Percentiles rank a stretch among this genome's conserved stretches.
Evolutionary conservation across 352 stramenopile genomes (phyloP).

Genomic region (Pythium aquatile): DNA sequence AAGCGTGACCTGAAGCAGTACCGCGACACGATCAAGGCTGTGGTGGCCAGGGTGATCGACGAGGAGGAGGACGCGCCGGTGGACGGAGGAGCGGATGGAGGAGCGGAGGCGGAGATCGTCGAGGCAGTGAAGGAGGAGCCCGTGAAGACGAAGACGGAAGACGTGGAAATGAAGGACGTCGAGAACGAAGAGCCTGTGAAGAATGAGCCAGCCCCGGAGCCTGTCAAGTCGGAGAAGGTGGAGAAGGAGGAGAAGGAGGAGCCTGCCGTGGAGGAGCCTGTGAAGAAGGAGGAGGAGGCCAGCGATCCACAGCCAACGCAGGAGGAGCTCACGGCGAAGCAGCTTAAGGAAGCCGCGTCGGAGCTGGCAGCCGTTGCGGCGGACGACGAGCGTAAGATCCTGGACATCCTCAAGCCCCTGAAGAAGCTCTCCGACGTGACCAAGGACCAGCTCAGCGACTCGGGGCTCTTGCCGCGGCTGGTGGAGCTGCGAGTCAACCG

Average conservation of each 20-base stretch:
- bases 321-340: not conserved
- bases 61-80: conserved; percentile 59
- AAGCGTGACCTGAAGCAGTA: conserved; percentile 71
- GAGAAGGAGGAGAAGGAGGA: not conserved
- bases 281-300: conserved; percentile 23
- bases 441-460: not conserved
- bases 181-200: not conserved
- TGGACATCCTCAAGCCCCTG: not conserved
- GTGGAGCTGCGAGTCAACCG: not conserved
- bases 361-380: not conserved
- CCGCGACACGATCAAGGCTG: conserved; percentile 73
- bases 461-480: not conserved
- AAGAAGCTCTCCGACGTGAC: not conserved
- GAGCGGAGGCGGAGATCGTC: conserved; percentile 8
- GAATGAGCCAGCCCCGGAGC: conserved; percentile 8
- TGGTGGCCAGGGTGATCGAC: conserved; percentile 70
- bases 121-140: conserved; percentile 1
- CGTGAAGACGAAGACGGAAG: conserved; percentile 2
- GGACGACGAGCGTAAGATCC: not conserved
- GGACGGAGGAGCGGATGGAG: conserved; percentile 5
- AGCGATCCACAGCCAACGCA: conserved; percentile 9
- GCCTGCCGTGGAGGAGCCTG: conserved; percentile 1
- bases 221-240: not conserved
- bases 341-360: not conserved
- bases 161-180: conserved; percentile 13